Percentiles rank a stretch among this genome's conserved stretches.
These are phyloP conservation scores for Asterochloris sp. DNA, from an alignment of 139 green algal genomes.

Conservation along the genomic window DNA sequence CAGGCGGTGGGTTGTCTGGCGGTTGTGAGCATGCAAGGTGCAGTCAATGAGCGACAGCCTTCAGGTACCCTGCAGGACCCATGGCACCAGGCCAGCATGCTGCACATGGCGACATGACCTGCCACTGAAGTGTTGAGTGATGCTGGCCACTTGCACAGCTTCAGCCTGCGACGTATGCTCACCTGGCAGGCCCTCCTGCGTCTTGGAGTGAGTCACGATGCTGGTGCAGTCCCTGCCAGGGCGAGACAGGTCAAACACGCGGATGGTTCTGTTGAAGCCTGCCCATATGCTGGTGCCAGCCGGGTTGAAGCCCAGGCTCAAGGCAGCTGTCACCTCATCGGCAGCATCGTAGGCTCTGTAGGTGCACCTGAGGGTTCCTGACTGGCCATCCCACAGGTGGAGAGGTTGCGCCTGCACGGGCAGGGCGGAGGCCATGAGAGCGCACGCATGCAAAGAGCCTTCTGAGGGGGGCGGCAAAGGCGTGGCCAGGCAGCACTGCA, in stretches of 20 bases:
- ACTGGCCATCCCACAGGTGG: slow-evolving; percentile 80
- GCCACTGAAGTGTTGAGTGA: too few species aligned
- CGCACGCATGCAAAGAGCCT: too few species aligned
- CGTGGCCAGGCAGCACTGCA: too few species aligned
- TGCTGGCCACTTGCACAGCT: too few species aligned
- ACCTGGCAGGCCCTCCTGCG: slow-evolving; percentile 37
- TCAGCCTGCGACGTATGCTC: neutral
- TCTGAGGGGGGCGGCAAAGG: too few species aligned
- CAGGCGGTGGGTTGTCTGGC: neutral
- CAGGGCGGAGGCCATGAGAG: too few species aligned
- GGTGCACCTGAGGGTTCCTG: slow-evolving; percentile 52
- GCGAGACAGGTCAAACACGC: slow-evolving; percentile 61
- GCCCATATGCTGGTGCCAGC: slow-evolving; percentile 49
- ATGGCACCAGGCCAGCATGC: too few species aligned
- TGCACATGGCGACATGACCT: neutral
- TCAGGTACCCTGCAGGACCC: neutral
- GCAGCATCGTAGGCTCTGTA: slow-evolving; percentile 82
- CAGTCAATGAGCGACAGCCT: neutral
- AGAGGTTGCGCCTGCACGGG: slow-evolving; percentile 64
- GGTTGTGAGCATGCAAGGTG: neutral
- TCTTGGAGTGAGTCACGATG: slow-evolving; percentile 41
- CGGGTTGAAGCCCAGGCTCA: slow-evolving; percentile 65
- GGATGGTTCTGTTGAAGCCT: slow-evolving; percentile 62
- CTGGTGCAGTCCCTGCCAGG: slow-evolving; percentile 64
- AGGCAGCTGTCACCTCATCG: slow-evolving; percentile 82